Evolutionary conservation across 2,329 filamentous ascomycete species (phyloP), one percentile per base, ranked within the genome.

Genomic region (Xylariaceae sp.): DNA sequence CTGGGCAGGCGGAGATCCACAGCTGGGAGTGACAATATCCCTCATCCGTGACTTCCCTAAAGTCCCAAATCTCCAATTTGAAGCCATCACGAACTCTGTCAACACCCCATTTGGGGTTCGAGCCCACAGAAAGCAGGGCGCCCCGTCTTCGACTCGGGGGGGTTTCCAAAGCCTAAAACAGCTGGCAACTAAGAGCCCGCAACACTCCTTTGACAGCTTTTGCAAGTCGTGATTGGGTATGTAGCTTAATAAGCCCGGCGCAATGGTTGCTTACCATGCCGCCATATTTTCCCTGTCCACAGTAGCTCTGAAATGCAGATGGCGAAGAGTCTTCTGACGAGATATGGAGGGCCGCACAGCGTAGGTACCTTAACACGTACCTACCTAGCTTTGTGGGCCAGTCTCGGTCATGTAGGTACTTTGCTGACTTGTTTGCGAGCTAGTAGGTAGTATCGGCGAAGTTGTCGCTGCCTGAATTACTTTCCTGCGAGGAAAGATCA

Each of bases 61-160:
- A 7, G 8, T 50, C 30, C 51, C 57, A 44, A 59, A 59, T 59
- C 51, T 56, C 60, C 58, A 61, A 63, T 50, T 55, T 61, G 61
- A 62, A 52, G 62, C 44, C 35, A 63, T 63, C 62, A 55, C 58
- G 58, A 63, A 59, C 53, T 23, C 51, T 23, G 17, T 15, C 6
- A 50, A 39, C 51, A 39, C 56, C 13, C 48, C 50, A 59, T 58
- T 54, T 35, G 13, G 50, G 35, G 23, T 35, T 17, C 52, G 42
- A 42, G 47, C 51, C n/a, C 4, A 56, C 6, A 45, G 35, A 61
- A 50, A 45, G 13, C n/a, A 30, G 23, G 23, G 23, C 42, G n/a
- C 18, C 39, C 53, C 17, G 15, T 9, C 39, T 58, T 53, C 44
- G 51, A n/a, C 9, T 51, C 35, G 37, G 37, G 6, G 37, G 18